Evolutionary conservation across 169 alveolate genomes (phyloP).

Genomic region (Perkinsus chesapeaki): DNA sequence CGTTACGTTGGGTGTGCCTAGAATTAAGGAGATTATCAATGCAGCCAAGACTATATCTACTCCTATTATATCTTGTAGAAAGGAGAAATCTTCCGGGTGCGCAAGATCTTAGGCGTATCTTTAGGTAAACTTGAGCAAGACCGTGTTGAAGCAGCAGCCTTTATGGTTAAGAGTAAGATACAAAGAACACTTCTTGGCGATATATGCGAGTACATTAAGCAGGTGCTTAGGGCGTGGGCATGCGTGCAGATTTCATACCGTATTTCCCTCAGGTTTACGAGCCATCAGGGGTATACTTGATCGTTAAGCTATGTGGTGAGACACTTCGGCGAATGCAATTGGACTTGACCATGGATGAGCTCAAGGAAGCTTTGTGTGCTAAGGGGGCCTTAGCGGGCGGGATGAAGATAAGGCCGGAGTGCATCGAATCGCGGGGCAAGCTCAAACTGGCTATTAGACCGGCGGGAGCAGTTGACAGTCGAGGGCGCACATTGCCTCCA

Average conservation of each 20-base stretch:
- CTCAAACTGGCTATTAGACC: not conserved
- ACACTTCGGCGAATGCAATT: conserved; percentile 16
- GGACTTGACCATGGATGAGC: not conserved
- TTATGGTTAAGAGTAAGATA: conserved; percentile 75
- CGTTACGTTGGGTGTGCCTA: conserved; percentile 97
- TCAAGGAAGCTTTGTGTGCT: not conserved
- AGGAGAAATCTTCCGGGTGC: conserved; percentile 50
- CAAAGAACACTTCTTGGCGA: conserved; percentile 75
- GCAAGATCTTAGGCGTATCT: conserved; percentile 39
- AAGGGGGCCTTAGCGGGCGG: not conserved
- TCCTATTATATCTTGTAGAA: conserved; percentile 76
- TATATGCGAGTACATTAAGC: conserved; percentile 39
- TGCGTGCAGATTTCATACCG: not conserved
- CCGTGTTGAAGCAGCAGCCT: conserved; percentile 43
- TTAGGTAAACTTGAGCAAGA: conserved; percentile 5
- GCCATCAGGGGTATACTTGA: not conserved
- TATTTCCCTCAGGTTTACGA: not conserved
- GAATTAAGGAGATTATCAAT: conserved; percentile 96
- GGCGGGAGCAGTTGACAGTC: conserved; percentile 6
- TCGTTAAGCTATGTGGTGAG: conserved; percentile 1
- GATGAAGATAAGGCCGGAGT: not conserved
- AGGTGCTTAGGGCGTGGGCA: not conserved
- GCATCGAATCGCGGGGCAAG: not conserved
- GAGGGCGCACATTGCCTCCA: conserved; percentile 34
- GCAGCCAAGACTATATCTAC: conserved; percentile 90